Evolutionary conservation across 306 rosid genomes (phyloP).

Genomic region (Cicer chorassanicum): DNA sequence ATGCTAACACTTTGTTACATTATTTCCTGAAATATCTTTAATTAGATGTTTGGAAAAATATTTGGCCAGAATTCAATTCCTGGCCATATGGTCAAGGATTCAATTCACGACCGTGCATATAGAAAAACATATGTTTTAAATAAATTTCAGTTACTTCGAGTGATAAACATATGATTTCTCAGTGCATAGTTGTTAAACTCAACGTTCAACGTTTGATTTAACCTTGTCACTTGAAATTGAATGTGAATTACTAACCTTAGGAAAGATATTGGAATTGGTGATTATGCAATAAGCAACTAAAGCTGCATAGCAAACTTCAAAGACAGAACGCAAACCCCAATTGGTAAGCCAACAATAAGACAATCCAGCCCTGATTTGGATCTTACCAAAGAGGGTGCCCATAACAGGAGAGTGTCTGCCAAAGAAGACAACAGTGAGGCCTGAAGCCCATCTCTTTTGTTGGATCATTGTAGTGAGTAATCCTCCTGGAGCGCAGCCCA

Average conservation of each 20-base stretch:
- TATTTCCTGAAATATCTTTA: too few relatives aligned
- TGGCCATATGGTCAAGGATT: too few relatives aligned
- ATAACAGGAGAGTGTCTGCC: conserved; percentile 61
- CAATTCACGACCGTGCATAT: too few relatives aligned
- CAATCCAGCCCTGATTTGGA: conserved; percentile 59
- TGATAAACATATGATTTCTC: too few relatives aligned
- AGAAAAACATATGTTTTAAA: too few relatives aligned
- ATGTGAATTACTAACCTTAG: conserved; percentile 57
- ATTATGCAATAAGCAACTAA: conserved; percentile 67
- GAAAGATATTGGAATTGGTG: conserved; percentile 65
- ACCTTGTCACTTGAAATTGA: neutral
- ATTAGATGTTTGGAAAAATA: too few relatives aligned
- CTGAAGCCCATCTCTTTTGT: conserved; percentile 73
- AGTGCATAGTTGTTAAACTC: neutral
- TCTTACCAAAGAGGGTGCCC: conserved; percentile 52
- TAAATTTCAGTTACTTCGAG: too few relatives aligned
- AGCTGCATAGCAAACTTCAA: conserved; percentile 58
- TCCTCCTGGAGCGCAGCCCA: conserved; percentile 63
- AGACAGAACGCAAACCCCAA: conserved; percentile 52
- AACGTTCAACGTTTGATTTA: neutral
- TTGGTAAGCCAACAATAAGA: conserved; percentile 52
- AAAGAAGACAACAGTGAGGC: conserved; percentile 61
- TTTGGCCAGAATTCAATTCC: too few relatives aligned
- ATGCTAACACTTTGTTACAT: neutral
- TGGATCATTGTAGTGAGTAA: conserved; percentile 62